Evolutionary conservation across 805 yeast species (phyloP).

Genomic region (Candida multigemmis): DNA sequence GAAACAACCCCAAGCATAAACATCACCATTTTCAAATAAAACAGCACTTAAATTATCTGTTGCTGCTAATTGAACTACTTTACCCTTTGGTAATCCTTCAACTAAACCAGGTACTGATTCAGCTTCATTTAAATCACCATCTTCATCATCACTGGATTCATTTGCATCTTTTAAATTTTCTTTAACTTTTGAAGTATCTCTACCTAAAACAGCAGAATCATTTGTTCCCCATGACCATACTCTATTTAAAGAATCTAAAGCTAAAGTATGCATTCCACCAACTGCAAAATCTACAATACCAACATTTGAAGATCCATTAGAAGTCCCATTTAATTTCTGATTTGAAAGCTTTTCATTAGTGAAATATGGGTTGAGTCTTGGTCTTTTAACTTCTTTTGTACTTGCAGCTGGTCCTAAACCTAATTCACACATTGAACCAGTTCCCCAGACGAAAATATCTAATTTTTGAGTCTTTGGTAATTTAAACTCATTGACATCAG

Average conservation of each 20-base stretch:
- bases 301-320: too few species aligned
- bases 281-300: constrained; percentile 84
- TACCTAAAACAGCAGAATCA: constrained; percentile 85
- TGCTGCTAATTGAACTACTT: constrained; percentile 77
- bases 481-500: constrained; percentile 35
- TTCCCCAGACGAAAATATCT: constrained; percentile 89
- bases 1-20: constrained; percentile 97
- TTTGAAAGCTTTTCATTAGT: constrained; percentile 37
- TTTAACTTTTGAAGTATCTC: constrained; percentile 59
- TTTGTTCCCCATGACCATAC: constrained; percentile 99
- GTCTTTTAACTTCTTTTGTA: constrained; percentile 92
- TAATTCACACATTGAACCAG: constrained; percentile 95
- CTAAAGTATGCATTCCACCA: constrained; percentile 94
- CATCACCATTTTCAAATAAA: constrained; percentile 71
- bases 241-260: constrained; percentile 63
- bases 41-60: constrained; percentile 87
- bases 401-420: constrained; percentile 95
- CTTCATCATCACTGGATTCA: constrained; percentile 46
- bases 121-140: constrained; percentile 77
- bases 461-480: constrained; percentile 36
- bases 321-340: too few species aligned
- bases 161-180: constrained; percentile 59
- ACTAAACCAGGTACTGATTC: constrained; percentile 87
- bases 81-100: constrained; percentile 47
- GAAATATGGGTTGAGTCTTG: constrained; percentile 78